A percentile compares a stretch with the other conserved stretches of the same genome.
Conservation (phyloP, 768 basidiomycete genomes). For the Phaeolepiota aurea region DNA sequence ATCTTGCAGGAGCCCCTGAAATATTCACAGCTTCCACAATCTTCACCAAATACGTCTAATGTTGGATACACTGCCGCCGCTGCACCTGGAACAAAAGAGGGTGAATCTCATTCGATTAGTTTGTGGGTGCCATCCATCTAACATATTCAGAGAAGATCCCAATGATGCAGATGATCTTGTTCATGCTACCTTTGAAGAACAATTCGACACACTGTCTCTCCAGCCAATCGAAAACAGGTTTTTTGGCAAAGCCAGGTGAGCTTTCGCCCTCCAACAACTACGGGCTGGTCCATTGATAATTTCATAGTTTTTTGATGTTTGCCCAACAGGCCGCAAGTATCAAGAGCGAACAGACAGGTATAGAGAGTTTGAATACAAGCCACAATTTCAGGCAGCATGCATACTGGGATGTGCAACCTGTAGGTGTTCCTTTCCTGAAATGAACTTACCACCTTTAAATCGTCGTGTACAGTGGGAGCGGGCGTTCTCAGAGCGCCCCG, state of each 20-base stretch:
- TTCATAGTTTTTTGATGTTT: conserved; percentile 30
- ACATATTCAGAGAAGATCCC: not conserved
- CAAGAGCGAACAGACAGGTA: conserved; percentile 29
- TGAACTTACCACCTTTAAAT: not conserved
- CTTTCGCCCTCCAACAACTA: not conserved
- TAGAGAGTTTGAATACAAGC: not conserved
- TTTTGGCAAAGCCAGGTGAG: conserved; percentile 31
- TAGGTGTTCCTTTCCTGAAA: conserved; percentile 9
- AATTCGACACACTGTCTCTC: conserved; percentile 20
- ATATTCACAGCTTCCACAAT: too few relatives aligned
- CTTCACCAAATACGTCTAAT: too few relatives aligned
- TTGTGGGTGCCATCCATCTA: too few relatives aligned
- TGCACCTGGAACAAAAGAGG: too few relatives aligned
- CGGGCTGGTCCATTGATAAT: not conserved
- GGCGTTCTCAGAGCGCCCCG: conserved; percentile 12
- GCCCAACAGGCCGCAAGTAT: conserved; percentile 30
- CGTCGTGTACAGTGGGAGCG: conserved; percentile 26
- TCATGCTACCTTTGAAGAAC: conserved; percentile 22
- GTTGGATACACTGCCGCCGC: too few relatives aligned
- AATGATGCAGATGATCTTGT: conserved; percentile 19
- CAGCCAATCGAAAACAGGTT: conserved; percentile 24
- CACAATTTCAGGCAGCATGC: conserved; percentile 14
- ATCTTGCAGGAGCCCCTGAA: too few relatives aligned
- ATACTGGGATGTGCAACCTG: conserved; percentile 22
- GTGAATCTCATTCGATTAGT: too few relatives aligned